These are phyloP conservation scores for Gynostemma pentaphyllum DNA, from an alignment of 306 rosid genomes.

Conservation along the genomic window DNA sequence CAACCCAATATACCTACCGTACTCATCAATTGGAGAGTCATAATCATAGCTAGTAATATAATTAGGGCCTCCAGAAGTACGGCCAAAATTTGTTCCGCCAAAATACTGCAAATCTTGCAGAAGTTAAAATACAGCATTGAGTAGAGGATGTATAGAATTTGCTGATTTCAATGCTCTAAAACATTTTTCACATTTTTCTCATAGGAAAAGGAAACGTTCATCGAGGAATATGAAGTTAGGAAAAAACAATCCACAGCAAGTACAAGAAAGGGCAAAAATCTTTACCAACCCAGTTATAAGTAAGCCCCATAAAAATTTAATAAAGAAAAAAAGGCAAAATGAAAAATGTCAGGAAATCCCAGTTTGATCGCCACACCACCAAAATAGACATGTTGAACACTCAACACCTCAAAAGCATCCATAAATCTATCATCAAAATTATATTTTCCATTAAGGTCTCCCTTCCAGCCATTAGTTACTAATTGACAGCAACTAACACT, in stretches of 20 bases:
- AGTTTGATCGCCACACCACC: neutral
- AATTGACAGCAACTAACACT: too few species aligned
- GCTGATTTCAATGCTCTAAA: neutral
- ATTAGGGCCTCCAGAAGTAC: slow-evolving; percentile 93
- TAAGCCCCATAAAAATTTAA: neutral
- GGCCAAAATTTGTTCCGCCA: slow-evolving; percentile 98
- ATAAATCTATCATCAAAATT: neutral
- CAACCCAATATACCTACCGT: slow-evolving; percentile 41
- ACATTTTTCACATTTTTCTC: neutral
- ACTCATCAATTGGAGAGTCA: slow-evolving; percentile 96
- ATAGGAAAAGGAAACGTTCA: neutral
- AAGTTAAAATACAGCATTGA: slow-evolving; percentile 21
- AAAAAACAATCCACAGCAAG: neutral
- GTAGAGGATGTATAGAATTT: neutral
- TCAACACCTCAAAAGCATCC: neutral
- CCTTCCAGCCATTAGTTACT: too few species aligned
- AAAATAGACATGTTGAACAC: neutral
- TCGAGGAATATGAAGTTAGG: neutral
- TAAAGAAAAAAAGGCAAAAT: slow-evolving; percentile 1
- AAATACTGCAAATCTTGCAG: slow-evolving; percentile 53
- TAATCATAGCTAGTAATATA: slow-evolving; percentile 94
- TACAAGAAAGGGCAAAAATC: neutral
- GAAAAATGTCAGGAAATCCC: neutral
- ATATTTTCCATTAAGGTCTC: neutral
- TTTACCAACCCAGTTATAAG: neutral